Percentiles rank a stretch among this genome's conserved stretches.
Evolutionary conservation across 148 eudicot genomes (phyloP).

Genomic region (Amaranthus hypochondriacus): DNA sequence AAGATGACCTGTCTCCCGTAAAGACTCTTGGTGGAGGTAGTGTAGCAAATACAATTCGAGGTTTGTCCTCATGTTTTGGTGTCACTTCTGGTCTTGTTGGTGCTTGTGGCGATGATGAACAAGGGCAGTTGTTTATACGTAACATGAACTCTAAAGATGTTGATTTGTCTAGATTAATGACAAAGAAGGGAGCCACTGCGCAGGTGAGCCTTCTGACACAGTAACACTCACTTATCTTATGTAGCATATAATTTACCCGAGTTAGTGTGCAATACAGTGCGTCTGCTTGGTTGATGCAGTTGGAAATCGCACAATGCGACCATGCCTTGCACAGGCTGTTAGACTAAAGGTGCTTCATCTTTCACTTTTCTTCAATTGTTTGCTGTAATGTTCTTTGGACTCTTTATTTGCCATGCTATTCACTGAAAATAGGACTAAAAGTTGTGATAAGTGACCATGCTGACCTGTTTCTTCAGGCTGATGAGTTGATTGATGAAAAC

Average conservation of each 20-base stretch:
- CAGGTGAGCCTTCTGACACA: conserved; percentile 50
- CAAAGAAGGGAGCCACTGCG: conserved; percentile 61
- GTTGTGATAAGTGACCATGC: background rate
- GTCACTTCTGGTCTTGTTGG: conserved; percentile 75
- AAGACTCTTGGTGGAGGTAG: conserved; percentile 93
- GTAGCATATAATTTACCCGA: background rate
- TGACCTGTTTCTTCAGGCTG: conserved; percentile 47
- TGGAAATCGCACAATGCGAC: conserved; percentile 96
- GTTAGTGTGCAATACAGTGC: conserved; percentile 48
- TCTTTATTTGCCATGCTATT: background rate
- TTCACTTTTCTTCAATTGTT: background rate
- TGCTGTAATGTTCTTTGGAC: background rate
- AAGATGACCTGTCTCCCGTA: conserved; percentile 46
- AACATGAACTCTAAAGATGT: conserved; percentile 62
- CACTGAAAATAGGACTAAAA: background rate
- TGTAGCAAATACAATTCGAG: conserved; percentile 92
- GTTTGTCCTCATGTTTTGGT: conserved; percentile 84
- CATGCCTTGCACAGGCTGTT: conserved; percentile 74
- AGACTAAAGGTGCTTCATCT: conserved; percentile 67
- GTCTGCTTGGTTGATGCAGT: conserved; percentile 88
- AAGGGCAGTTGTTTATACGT: conserved; percentile 58
- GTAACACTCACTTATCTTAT: background rate
- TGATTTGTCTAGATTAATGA: conserved; percentile 62
- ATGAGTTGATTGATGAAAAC: conserved; percentile 61
- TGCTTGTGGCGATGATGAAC: conserved; percentile 86